These are phyloP conservation scores for Penicillium waksmanii DNA, from an alignment of 495 filamentous ascomycete genomes.

Conservation along the genomic window DNA sequence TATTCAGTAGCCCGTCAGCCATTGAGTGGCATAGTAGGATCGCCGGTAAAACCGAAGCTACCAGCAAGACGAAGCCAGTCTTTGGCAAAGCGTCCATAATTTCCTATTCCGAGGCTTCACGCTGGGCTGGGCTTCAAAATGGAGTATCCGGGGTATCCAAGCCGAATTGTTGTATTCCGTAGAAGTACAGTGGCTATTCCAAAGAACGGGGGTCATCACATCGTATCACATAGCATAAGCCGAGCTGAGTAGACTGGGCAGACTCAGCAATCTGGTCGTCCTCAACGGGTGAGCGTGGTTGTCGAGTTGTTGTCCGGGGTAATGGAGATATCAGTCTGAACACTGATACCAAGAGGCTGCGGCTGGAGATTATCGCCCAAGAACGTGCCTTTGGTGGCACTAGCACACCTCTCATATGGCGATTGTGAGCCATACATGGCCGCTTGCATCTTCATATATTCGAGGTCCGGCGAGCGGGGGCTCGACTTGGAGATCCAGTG, in stretches of 20 bases:
- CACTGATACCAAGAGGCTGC: conserved; percentile 31
- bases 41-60: too few species aligned
- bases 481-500: conserved; percentile 31
- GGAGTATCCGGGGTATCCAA: not conserved
- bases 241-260: not conserved
- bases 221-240: conserved; percentile 21
- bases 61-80: too few species aligned
- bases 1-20: too few species aligned
- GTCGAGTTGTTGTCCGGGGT: conserved; percentile 22
- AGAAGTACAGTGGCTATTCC: not conserved
- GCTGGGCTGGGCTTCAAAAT: not conserved
- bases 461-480: conserved; percentile 30
- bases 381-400: conserved; percentile 1
- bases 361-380: conserved; percentile 22
- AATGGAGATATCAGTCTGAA: conserved; percentile 35
- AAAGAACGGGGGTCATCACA: conserved; percentile 15
- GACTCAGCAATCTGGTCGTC: not conserved
- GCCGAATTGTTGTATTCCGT: conserved; percentile 1
- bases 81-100: not conserved
- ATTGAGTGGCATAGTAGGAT: too few species aligned
- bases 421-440: conserved; percentile 17
- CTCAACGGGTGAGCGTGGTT: conserved; percentile 7
- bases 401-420: conserved; percentile 14
- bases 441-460: conserved; percentile 41
- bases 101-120: not conserved